phyloP scores from a whole-genome alignment of 1,139 yeast genomes.

The Candida pseudoviswanathii region DNA sequence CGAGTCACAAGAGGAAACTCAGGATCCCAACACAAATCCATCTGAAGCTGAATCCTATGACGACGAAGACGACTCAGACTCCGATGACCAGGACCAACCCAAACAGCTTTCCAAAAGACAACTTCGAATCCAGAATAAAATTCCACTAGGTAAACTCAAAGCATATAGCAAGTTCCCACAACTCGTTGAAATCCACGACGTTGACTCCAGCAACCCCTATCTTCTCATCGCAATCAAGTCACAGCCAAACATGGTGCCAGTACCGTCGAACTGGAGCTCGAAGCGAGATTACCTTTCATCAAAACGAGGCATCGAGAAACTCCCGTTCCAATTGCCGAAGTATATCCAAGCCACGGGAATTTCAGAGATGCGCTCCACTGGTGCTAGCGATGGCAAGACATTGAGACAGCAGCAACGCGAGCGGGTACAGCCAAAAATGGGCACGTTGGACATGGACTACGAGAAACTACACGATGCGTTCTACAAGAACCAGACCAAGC shows the following conservation, averaged over 20 bases:
- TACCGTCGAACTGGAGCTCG: slow-evolving; percentile 84
- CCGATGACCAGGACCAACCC: slow-evolving; percentile 7
- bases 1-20: background rate
- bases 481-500: slow-evolving; percentile 77
- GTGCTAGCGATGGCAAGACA: slow-evolving; percentile 41
- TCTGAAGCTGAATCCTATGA: background rate
- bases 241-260: slow-evolving; percentile 67
- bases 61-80: slow-evolving; percentile 6
- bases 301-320: slow-evolving; percentile 68
- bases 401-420: slow-evolving; percentile 79
- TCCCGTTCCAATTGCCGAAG: slow-evolving; percentile 76
- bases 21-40: background rate
- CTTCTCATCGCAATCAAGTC: slow-evolving; percentile 67
- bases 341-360: slow-evolving; percentile 85
- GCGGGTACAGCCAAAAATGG: slow-evolving; percentile 88
- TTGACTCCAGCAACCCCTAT: slow-evolving; percentile 79
- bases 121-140: slow-evolving; percentile 50
- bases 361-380: slow-evolving; percentile 70
- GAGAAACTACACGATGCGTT: slow-evolving; percentile 84
- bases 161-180: slow-evolving; percentile 64
- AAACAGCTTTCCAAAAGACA: slow-evolving; percentile 36
- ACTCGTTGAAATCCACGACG: slow-evolving; percentile 83
- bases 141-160: slow-evolving; percentile 72
- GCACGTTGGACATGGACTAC: slow-evolving; percentile 84
- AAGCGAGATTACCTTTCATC: slow-evolving; percentile 80